These are phyloP conservation scores for Leccinellum luteum DNA, from an alignment of 768 basidiomycete species.

Conservation along the genomic window DNA sequence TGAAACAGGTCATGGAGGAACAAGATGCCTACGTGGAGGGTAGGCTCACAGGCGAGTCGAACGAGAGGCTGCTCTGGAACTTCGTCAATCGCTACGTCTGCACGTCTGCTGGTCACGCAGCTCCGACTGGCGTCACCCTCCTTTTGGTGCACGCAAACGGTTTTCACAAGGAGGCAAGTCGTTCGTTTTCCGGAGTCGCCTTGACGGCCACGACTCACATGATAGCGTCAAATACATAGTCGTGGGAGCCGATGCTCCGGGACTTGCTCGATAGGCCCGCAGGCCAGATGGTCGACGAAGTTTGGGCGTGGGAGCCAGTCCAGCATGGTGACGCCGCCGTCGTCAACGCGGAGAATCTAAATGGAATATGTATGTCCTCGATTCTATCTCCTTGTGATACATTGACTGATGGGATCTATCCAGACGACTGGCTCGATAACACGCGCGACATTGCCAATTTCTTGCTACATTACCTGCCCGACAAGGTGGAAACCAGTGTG, in stretches of 20 bases:
- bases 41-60: slow-evolving; percentile 14
- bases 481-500: slow-evolving; percentile 23
- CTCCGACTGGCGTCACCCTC: slow-evolving; percentile 47
- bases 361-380: slow-evolving; percentile 52
- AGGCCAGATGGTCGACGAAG: slow-evolving; percentile 53
- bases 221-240: slow-evolving; percentile 48
- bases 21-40: slow-evolving; percentile 14
- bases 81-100: slow-evolving; percentile 67
- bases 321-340: slow-evolving; percentile 85
- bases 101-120: neutral
- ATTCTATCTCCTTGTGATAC: neutral
- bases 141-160: slow-evolving; percentile 85
- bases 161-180: slow-evolving; percentile 76
- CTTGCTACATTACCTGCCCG: slow-evolving; percentile 63
- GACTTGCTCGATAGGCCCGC: slow-evolving; percentile 46
- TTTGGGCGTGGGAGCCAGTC: slow-evolving; percentile 82
- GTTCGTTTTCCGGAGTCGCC: neutral
- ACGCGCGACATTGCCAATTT: slow-evolving; percentile 78
- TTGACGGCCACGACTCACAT: neutral
- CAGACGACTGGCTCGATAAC: slow-evolving; percentile 80
- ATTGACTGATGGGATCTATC: neutral
- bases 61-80: slow-evolving; percentile 55
- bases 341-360: slow-evolving; percentile 57
- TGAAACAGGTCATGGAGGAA: slow-evolving; percentile 19
- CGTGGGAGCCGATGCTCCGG: slow-evolving; percentile 70